phyloP scores from a whole-genome alignment of 495 filamentous ascomycete genomes.

The Trichoderma erinaceum region DNA sequence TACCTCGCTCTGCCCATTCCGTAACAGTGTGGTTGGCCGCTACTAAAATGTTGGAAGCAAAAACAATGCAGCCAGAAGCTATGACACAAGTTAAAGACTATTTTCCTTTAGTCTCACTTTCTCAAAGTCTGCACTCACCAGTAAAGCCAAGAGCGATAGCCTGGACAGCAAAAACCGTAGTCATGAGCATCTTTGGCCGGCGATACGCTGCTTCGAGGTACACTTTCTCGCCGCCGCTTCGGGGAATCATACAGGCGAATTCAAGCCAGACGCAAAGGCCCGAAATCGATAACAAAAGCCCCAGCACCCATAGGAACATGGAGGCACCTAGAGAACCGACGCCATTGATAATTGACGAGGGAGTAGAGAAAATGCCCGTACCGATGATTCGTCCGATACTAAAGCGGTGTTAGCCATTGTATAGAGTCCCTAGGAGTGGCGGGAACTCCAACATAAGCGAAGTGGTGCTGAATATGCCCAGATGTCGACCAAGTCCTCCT shows the following conservation, averaged over 20 bases:
- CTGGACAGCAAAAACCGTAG: constrained; percentile 60
- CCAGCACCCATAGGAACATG: constrained; percentile 54
- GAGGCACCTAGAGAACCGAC: constrained; percentile 36
- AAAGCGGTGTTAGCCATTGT: not conserved
- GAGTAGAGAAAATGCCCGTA: constrained; percentile 14
- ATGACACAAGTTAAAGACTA: not conserved
- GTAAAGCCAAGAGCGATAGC: constrained; percentile 66
- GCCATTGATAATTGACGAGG: constrained; percentile 30
- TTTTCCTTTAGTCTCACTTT: too few relatives aligned
- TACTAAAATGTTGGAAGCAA: constrained; percentile 31
- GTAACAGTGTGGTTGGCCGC: constrained; percentile 30
- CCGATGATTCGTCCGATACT: constrained; percentile 13
- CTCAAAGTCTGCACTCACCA: constrained; percentile 30
- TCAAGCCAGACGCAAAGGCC: constrained; percentile 59
- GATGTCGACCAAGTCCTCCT: constrained; percentile 3
- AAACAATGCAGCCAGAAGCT: constrained; percentile 36
- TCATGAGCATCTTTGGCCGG: constrained; percentile 60
- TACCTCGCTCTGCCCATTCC: constrained; percentile 46
- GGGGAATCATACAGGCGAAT: constrained; percentile 66
- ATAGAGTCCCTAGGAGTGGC: not conserved
- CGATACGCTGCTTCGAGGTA: constrained; percentile 75
- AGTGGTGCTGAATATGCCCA: constrained; percentile 6
- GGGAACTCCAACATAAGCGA: not conserved
- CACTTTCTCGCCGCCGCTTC: constrained; percentile 66
- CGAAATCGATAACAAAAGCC: constrained; percentile 53